Evolutionary conservation across 2,329 filamentous ascomycete genomes (phyloP).

Genomic region (Phialophora chinensis): DNA sequence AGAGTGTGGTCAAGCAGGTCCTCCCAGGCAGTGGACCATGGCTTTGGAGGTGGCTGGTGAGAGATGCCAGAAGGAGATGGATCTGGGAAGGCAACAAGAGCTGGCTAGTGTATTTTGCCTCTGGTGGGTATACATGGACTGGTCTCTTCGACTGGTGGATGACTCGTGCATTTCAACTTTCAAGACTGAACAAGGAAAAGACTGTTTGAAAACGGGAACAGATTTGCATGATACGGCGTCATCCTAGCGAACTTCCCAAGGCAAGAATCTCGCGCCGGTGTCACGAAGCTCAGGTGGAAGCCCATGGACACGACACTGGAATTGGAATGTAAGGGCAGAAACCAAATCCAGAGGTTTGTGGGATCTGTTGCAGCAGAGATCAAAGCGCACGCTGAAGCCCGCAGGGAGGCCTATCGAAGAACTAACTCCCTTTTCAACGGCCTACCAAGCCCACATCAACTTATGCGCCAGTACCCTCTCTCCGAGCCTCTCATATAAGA

Average conservation of each 20-base stretch:
- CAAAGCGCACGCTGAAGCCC: neutral
- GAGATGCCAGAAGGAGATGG: slow-evolving; percentile 36
- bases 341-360: neutral
- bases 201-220: neutral
- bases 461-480: slow-evolving; percentile 84
- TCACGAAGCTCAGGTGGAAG: neutral
- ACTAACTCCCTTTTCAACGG: neutral
- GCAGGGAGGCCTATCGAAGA: neutral
- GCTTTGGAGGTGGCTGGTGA: slow-evolving; percentile 36
- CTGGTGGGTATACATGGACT: slow-evolving; percentile 33
- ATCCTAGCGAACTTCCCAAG: neutral
- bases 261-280: neutral
- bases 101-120: slow-evolving; percentile 34
- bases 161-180: slow-evolving; percentile 29
- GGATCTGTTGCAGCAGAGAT: neutral
- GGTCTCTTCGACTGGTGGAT: slow-evolving; percentile 34
- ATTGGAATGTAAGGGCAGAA: neutral
- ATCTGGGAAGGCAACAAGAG: slow-evolving; percentile 36
- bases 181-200: slow-evolving; percentile 26
- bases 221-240: neutral
- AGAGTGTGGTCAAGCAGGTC: slow-evolving; percentile 35
- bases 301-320: neutral
- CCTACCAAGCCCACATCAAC: slow-evolving; percentile 66
- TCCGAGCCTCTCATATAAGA: slow-evolving; percentile 88
- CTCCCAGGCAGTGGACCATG: slow-evolving; percentile 35